Conservation (phyloP, 345 rosid species). For the Bruguiera sexangula region DNA sequence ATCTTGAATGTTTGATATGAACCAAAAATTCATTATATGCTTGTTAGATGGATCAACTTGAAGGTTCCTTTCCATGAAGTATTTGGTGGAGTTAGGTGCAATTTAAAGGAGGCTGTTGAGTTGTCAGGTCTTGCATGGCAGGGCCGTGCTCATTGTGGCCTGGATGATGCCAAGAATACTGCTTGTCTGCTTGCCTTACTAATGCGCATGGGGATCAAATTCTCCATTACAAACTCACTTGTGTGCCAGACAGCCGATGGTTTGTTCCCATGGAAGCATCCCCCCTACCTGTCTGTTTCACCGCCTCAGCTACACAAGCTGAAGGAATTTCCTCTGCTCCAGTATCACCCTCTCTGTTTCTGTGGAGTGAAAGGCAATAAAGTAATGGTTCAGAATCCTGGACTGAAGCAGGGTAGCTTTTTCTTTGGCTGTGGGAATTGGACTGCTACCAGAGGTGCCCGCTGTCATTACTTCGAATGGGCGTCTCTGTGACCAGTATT, state of each 20-base stretch:
- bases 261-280: constrained; percentile 21
- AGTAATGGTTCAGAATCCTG: constrained; percentile 36
- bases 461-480: constrained; percentile 41
- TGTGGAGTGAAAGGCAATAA: constrained; percentile 39
- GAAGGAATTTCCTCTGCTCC: constrained; percentile 22
- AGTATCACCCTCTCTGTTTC: constrained; percentile 35
- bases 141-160: constrained; percentile 50
- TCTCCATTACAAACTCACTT: constrained; percentile 39
- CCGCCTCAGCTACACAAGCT: constrained; percentile 17
- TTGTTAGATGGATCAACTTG: constrained; percentile 46
- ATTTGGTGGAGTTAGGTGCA: constrained; percentile 40
- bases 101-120: constrained; percentile 43
- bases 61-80: constrained; percentile 39
- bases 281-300: constrained; percentile 5
- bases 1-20: not conserved
- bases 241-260: constrained; percentile 25
- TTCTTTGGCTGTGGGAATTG: constrained; percentile 49
- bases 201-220: constrained; percentile 35
- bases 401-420: constrained; percentile 36
- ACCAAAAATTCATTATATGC: not conserved
- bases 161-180: constrained; percentile 47
- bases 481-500: constrained; percentile 28
- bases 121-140: constrained; percentile 44
- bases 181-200: constrained; percentile 37
- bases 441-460: constrained; percentile 32